Evolutionary conservation across 257 asterid genomes (phyloP), one percentile per base, ranked within the genome.

Genomic region (Rubia yunnanensis): DNA sequence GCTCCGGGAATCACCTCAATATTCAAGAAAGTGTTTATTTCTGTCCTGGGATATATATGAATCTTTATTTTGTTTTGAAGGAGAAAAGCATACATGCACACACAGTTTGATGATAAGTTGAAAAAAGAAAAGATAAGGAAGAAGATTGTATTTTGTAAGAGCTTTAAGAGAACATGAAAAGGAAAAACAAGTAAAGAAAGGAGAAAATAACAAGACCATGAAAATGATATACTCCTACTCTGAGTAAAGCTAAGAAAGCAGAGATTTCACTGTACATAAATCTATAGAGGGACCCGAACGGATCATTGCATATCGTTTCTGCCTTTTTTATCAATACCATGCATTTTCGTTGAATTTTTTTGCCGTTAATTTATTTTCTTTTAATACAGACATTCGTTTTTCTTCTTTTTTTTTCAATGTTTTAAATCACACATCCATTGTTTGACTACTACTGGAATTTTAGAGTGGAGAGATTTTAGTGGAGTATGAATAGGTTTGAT

Each of bases 281-380:
- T 27, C 10, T 26, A 7, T 32, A 0, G 44, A 1, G 28, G 71
- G 71, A 0, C 64, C 71, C 71, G 14, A 20, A 38, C 28, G 64
- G 71, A 67, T 56, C 72, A 38, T 56, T 67, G 56, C 72, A 17
- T 38, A 56, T 67, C 72, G 18, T 41, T 66, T 10, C 3, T 46
- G 31, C 56, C 17, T 67, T 52, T 10, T 15, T 7, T 2, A 3
- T 7, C 22, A 31, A 20, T 60, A 60, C 61, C 61, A 65, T 20
- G 70, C 70, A 65, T 15, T 60, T 65, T 65, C 61, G 41, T 59
- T 30, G 9, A 65, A 1, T 28, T 46, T 8, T 1, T 28, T 49
- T 39, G 28, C 30, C 23, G 14, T 14, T 48, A 28, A 41, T 46
- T 11, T 5, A 0, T 39, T 11, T 0, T n/a, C n/a, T n/a, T n/a